Evolutionary conservation across 129 eudicot species (phyloP).

Genomic region (carrot (Daucus carota)): DH1_v3.0 NC_030381.2:43998001-43998500

Average conservation of each 20-base stretch:
- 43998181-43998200: constrained; percentile 88
- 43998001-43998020: not conserved
- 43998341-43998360: constrained; percentile 89
- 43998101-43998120: constrained; percentile 68
- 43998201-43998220: constrained; percentile 88
- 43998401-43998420: constrained; percentile 88
- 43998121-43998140: constrained; percentile 77
- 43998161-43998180: constrained; percentile 94
- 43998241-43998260: constrained; percentile 83
- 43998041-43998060: constrained; percentile 68
- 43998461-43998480: constrained; percentile 66
- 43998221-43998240: constrained; percentile 89
- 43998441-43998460: constrained; percentile 53
- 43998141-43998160: constrained; percentile 97
- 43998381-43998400: constrained; percentile 77
- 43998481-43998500: constrained; percentile 32
- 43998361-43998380: constrained; percentile 71
- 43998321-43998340: constrained; percentile 82
- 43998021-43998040: not conserved
- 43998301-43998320: constrained; percentile 91
- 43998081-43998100: constrained; percentile 84
- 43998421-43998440: constrained; percentile 59
- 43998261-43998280: constrained; percentile 66
- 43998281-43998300: constrained; percentile 93
- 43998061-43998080: constrained; percentile 77